phyloP scores from a whole-genome alignment of 495 filamentous ascomycete species.

The Podospora australis region DNA sequence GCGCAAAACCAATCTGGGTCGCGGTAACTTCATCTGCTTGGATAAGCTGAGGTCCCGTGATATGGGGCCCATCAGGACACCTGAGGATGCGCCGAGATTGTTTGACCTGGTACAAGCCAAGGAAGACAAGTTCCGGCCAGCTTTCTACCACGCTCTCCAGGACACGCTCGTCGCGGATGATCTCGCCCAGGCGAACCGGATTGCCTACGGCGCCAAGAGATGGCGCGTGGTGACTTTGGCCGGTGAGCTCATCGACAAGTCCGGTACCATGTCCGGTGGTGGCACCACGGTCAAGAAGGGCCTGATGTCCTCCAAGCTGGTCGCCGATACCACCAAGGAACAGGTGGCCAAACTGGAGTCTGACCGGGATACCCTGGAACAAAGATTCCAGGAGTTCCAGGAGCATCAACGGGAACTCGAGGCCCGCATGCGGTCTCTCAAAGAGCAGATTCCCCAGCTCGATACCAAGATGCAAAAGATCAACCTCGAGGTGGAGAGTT shows the following conservation, averaged over 20 bases:
- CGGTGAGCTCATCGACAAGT: constrained; percentile 92
- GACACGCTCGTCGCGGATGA: constrained; percentile 93
- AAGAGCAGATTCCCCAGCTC: constrained; percentile 74
- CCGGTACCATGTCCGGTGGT: constrained; percentile 97
- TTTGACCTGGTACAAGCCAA: constrained; percentile 92
- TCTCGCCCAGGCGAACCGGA: constrained; percentile 86
- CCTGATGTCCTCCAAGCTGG: constrained; percentile 91
- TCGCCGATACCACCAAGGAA: constrained; percentile 75
- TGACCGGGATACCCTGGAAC: constrained; percentile 79
- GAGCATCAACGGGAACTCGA: constrained; percentile 74
- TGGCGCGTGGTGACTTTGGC: constrained; percentile 96
- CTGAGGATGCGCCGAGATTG: constrained; percentile 83
- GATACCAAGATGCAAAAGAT: constrained; percentile 93
- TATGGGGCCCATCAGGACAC: constrained; percentile 71
- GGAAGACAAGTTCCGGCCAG: constrained; percentile 77
- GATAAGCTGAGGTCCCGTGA: constrained; percentile 76
- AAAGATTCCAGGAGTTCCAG: constrained; percentile 71
- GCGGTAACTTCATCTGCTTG: constrained; percentile 93
- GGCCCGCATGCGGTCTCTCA: constrained; percentile 58
- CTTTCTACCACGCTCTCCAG: constrained; percentile 88
- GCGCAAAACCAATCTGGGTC: constrained; percentile 93
- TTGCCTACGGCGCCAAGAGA: constrained; percentile 84
- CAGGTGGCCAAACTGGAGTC: constrained; percentile 79
- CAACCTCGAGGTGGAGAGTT: constrained; percentile 79
- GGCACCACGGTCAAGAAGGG: constrained; percentile 82